Evolutionary conservation across 83 land plant species (phyloP), one percentile per base, ranked within the genome.

Genomic region (Picea abies): DNA sequence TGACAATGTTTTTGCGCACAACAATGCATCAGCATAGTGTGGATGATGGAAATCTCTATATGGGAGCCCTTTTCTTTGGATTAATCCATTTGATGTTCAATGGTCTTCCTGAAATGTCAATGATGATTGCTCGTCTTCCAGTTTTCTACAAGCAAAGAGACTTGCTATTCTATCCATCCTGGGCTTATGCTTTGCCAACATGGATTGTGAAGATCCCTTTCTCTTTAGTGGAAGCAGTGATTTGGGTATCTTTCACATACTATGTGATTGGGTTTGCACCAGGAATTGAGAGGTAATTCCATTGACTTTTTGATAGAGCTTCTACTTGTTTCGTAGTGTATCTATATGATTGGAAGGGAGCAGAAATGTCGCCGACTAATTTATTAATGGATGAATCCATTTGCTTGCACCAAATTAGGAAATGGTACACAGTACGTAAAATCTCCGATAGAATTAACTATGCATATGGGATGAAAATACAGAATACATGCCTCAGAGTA

Each of bases 111-210:
- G 90, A 88, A 66, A 80, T 88, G 89, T 80, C 90, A 63, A 83
- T 88, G 63, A 88, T 86, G 15, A 86, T 88, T 60, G 64, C 39
- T 19, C 89, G 83, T 14, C 86, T 88, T 60, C 86, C 90, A 58
- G 90, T 88, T 26, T 83, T 88, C 76, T 88, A 86, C 83, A 88
- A 88, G 81, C 89, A 88, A 63, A 83, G 89, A 44, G 90, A 88
- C 64, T 82, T 79, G 26, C 83, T 86, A 32, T 88, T 88, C 49
- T 88, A 83, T 80, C 90, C 90, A 32, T 83, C 82, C 20, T 88
- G 90, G 90, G 90, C 90, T 22, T 88, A 83, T 76, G 80, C 89
- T 23, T 12, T 86, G 56, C 90, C 90, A 72, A 88, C 80, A 44
- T 86, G 83, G 85, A 32, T 88, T 25, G 71, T 88, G 44, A 80